Evolutionary conservation across 257 asterid species (phyloP).

Genomic region (Anisodus acutangulus): DNA sequence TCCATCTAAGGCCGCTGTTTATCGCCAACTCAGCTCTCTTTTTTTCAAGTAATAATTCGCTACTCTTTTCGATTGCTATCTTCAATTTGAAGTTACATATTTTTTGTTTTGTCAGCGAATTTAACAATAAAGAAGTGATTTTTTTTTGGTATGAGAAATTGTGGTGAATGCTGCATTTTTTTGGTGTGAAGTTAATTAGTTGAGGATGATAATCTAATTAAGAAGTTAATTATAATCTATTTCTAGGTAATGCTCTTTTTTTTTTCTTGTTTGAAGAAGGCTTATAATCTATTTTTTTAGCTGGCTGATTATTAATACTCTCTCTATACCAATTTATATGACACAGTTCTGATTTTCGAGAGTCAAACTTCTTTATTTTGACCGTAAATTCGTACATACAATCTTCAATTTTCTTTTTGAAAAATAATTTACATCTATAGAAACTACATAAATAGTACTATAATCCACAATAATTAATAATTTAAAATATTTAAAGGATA

Average conservation of each 20-base stretch:
- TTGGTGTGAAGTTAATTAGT: not conserved
- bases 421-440: no score
- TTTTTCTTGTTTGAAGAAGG: not conserved
- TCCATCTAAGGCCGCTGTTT: conserved; percentile 71
- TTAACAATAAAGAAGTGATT: not conserved
- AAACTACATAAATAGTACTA: no score
- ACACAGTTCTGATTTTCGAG: no score
- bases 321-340: not conserved
- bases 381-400: no score
- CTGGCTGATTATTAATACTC: not conserved
- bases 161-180: not conserved
- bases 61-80: no score
- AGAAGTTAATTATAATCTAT: not conserved
- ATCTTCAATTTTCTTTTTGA: no score
- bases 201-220: not conserved
- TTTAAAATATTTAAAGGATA: no score
- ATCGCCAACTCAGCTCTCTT: conserved; percentile 64
- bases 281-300: no score
- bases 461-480: no score
- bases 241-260: not conserved
- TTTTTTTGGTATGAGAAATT: not conserved
- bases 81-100: no score
- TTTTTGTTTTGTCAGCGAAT: not conserved
- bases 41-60: conserved; percentile 63
- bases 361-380: no score